These are phyloP conservation scores for Talaromyces sp. DNA, from an alignment of 2,329 filamentous ascomycete species.

Conservation along the genomic window DNA sequence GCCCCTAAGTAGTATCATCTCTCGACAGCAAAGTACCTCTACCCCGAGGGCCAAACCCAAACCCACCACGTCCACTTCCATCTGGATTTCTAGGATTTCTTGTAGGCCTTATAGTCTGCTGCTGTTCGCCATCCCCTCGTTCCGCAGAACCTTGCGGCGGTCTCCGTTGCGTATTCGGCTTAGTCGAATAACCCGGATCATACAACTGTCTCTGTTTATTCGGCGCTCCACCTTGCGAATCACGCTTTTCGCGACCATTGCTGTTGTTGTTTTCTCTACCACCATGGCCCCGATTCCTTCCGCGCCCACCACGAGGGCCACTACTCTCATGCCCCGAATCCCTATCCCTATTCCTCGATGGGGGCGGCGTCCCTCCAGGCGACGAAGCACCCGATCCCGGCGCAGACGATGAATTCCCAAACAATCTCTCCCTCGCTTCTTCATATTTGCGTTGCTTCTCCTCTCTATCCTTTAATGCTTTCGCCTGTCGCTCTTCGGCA, in stretches of 20 bases:
- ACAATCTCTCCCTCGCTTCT: conserved; percentile 81
- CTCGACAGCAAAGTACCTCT: conserved; percentile 24
- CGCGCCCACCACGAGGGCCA: conserved; percentile 38
- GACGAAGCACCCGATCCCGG: conserved; percentile 57
- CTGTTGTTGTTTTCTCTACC: conserved; percentile 13
- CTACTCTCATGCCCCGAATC: conserved; percentile 30
- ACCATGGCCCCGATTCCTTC: conserved; percentile 24
- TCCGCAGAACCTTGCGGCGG: conserved; percentile 32
- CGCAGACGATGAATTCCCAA: conserved; percentile 57
- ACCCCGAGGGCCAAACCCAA: conserved; percentile 70
- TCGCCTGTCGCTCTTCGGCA: conserved; percentile 72
- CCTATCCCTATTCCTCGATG: conserved; percentile 36
- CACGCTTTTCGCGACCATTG: conserved; percentile 39
- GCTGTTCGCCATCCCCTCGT: conserved; percentile 36
- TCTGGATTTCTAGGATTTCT: conserved; percentile 77
- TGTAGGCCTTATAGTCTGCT: conserved; percentile 49
- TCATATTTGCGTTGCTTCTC: conserved; percentile 90
- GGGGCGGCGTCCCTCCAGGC: conserved; percentile 59
- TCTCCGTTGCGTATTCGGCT: conserved; percentile 54
- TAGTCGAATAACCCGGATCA: conserved; percentile 69
- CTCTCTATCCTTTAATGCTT: conserved; percentile 74
- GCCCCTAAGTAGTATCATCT: background rate
- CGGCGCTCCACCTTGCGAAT: conserved; percentile 28
- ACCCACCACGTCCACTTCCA: conserved; percentile 69
- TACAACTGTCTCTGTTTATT: conserved; percentile 61